A percentile compares a stretch with the other conserved stretches of the same genome.
Evolutionary conservation across 768 basidiomycete species (phyloP).

Genomic region (Boletus rufocinnamomeus): DNA sequence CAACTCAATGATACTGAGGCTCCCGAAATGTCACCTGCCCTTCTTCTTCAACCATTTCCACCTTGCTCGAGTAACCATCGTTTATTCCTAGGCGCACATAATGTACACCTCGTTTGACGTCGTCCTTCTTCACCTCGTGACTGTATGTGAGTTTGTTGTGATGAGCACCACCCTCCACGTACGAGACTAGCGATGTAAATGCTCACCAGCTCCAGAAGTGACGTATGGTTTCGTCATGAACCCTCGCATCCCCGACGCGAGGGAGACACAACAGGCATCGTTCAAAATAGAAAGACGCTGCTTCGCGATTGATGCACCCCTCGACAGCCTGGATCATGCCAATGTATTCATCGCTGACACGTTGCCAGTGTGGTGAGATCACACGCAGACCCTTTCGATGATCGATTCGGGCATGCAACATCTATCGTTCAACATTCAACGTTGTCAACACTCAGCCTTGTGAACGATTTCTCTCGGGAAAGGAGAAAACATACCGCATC

Average conservation of each 20-base stretch:
- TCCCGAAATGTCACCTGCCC: not conserved
- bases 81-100: not conserved
- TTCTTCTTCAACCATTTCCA: constrained; percentile 4
- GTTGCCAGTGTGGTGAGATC: not conserved
- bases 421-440: not conserved
- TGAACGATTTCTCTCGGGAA: not conserved
- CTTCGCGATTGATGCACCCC: not conserved
- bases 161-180: not conserved
- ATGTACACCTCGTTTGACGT: not conserved
- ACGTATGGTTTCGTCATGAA: not conserved
- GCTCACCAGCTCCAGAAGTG: not conserved
- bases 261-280: constrained; percentile 7
- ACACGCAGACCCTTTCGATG: not conserved
- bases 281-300: too few species aligned
- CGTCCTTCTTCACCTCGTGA: not conserved
- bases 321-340: not conserved
- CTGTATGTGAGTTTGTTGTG: not conserved
- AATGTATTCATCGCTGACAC: constrained; percentile 3
- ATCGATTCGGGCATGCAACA: not conserved
- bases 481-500: constrained; percentile 1
- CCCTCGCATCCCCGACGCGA: not conserved
- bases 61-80: not conserved
- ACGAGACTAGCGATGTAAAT: not conserved
- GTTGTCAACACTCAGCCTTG: not conserved
- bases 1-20: not conserved